Base-by-base conservation (phyloP, 148 eudicot species). In the Simmondsia chinensis region DNA sequence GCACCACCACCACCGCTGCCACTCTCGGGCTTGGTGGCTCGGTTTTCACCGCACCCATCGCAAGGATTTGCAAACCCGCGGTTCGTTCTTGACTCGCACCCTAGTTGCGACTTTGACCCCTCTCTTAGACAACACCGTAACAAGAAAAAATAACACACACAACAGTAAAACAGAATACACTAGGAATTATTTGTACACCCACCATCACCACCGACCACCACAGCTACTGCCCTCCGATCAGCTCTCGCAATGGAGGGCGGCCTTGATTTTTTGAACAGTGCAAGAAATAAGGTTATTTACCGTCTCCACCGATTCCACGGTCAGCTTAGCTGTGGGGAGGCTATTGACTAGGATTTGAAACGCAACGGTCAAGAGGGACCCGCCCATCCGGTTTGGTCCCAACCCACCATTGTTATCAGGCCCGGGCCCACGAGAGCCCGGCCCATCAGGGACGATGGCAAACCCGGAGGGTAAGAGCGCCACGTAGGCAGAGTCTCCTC, bases 1-100 rank as follows among this genome's bases (percentile, higher is more conserved):
- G 54, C 67, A 24, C 12, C 46, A 18, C 46, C 30, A 20, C 31
- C 28, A 27, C 9, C 32, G 4, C n/a, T n/a, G n/a, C n/a, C n/a
- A n/a, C n/a, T n/a, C n/a, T n/a, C n/a, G n/a, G n/a, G n/a, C n/a
- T n/a, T n/a, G n/a, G n/a, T n/a, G n/a, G n/a, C n/a, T n/a, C n/a
- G n/a, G n/a, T 9, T n/a, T 6, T 20, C 20, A 34, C 45, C 39
- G 54, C 21, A 21, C 43, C 46, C 43, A 33, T 15, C 24, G 49
- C 70, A 54, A 67, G 75, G 70, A 52, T 46, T 59, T 52, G 23
- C 31, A 36, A 61, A 31, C 54, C 32, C 74, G 77, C 68, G 94
- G 96, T 88, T 88, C 96, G 96, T 83, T 88, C 96, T 88, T 88
- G 96, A 88, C 96, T 88, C 91, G 63, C 43, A 59, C 68, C 74